Conservation (phyloP, 352 stramenopile species). For the Globisporangium cederbergense region DNA sequence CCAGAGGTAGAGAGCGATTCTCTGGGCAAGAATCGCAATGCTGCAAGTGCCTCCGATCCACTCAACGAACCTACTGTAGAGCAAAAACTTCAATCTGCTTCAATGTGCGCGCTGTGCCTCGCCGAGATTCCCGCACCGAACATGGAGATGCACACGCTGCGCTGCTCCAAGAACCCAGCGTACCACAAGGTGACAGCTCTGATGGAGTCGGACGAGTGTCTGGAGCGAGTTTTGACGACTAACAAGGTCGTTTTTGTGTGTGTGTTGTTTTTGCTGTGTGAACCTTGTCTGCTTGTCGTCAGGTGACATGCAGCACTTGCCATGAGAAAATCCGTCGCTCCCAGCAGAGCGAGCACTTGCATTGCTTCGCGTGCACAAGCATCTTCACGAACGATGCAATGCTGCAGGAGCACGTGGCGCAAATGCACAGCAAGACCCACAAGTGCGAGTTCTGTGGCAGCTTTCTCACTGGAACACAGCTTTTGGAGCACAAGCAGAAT, state of each 20-base stretch:
- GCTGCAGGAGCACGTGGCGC: constrained; percentile 17
- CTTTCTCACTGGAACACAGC: constrained; percentile 24
- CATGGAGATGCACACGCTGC: constrained; percentile 38
- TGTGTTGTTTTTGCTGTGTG: neutral
- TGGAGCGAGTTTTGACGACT: too few species aligned
- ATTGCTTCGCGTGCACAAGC: constrained; percentile 33
- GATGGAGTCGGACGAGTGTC: too few species aligned
- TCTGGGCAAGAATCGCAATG: neutral
- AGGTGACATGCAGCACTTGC: constrained; percentile 45
- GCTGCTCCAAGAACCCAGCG: constrained; percentile 37
- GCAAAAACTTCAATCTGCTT: neutral
- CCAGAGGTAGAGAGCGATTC: neutral
- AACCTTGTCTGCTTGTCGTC: neutral
- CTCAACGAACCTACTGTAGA: neutral
- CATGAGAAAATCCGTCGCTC: constrained; percentile 27
- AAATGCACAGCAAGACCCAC: constrained; percentile 21
- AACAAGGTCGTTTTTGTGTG: too few species aligned
- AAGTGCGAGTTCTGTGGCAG: constrained; percentile 28
- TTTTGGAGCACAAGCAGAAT: constrained; percentile 22
- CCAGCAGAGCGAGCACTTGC: constrained; percentile 31
- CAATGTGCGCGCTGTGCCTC: constrained; percentile 31
- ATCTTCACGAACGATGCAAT: constrained; percentile 19
- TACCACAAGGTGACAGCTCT: constrained; percentile 45
- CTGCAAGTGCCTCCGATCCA: neutral
- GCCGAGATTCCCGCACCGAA: constrained; percentile 27